A percentile compares a stretch with the other conserved stretches of the same genome.
Evolutionary conservation across 495 filamentous ascomycete species (phyloP).

Genomic region (Lasiosphaeria hispida): DNA sequence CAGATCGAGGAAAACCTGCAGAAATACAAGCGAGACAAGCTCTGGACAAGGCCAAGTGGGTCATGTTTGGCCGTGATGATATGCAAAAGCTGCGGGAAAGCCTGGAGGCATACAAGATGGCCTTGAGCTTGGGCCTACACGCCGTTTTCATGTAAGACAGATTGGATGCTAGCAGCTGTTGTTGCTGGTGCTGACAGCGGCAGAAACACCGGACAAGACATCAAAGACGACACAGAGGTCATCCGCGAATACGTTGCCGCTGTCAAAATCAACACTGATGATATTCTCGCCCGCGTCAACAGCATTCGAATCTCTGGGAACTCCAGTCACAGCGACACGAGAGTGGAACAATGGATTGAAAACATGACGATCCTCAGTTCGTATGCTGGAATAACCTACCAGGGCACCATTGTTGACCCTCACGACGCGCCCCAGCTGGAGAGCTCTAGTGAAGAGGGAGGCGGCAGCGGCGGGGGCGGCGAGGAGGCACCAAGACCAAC

Average conservation of each 20-base stretch:
- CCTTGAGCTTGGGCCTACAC: constrained; percentile 5
- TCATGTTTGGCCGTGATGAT: constrained; percentile 11
- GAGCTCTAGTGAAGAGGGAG: too few relatives aligned
- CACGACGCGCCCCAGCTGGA: too few relatives aligned
- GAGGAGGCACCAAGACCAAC: too few relatives aligned
- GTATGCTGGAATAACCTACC: constrained; percentile 10
- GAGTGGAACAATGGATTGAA: constrained; percentile 13
- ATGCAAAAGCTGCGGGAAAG: constrained; percentile 8
- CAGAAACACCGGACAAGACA: not conserved
- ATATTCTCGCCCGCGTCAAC: constrained; percentile 15
- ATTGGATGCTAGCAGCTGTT: not conserved
- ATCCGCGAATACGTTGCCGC: not conserved
- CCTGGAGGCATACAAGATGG: constrained; percentile 3
- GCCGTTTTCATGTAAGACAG: too few relatives aligned
- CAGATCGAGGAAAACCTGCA: constrained; percentile 11
- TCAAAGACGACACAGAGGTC: constrained; percentile 9
- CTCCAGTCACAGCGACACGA: not conserved
- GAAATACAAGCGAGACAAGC: constrained; percentile 1
- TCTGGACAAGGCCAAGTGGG: not conserved
- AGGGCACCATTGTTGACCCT: not conserved
- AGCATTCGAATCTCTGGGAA: not conserved
- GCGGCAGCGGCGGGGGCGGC: too few relatives aligned
- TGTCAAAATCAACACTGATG: constrained; percentile 11
- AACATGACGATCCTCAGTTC: constrained; percentile 10
- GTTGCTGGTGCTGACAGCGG: not conserved